Evolutionary conservation across 805 yeast species (phyloP).

Genomic region (Zygotorulaspora danielsina): DNA sequence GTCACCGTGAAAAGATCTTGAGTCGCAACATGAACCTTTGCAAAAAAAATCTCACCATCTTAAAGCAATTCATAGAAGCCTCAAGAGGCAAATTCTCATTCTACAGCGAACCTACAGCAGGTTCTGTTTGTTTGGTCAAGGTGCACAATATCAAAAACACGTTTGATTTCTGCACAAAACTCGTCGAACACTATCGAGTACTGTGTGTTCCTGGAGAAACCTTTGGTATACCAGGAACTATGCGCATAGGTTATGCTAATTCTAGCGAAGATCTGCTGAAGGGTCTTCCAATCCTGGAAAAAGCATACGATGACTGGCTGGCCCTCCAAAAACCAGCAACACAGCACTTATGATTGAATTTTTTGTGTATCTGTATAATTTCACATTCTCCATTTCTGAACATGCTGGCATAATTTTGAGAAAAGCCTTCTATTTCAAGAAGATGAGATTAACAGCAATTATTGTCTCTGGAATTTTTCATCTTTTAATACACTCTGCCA

Average conservation of each 20-base stretch:
- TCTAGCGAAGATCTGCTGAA: slow-evolving; percentile 33
- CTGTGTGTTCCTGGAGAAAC: slow-evolving; percentile 50
- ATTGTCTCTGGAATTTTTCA: too few relatives aligned
- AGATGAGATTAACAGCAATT: too few relatives aligned
- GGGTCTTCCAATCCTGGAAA: slow-evolving; percentile 34
- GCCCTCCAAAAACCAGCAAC: too few relatives aligned
- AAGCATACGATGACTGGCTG: slow-evolving; percentile 15
- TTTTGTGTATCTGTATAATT: too few relatives aligned
- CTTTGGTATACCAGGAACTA: slow-evolving; percentile 40
- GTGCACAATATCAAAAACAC: slow-evolving; percentile 36
- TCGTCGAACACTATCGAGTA: slow-evolving; percentile 36
- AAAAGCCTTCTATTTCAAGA: too few relatives aligned
- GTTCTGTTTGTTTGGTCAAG: slow-evolving; percentile 44
- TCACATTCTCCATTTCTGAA: too few relatives aligned
- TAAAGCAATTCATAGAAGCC: slow-evolving; percentile 36
- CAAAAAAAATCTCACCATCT: slow-evolving; percentile 34
- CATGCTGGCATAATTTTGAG: too few relatives aligned
- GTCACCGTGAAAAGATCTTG: slow-evolving; percentile 36
- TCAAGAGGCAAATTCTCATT: slow-evolving; percentile 37
- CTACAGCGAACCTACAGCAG: slow-evolving; percentile 43
- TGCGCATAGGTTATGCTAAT: slow-evolving; percentile 50
- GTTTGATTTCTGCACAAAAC: slow-evolving; percentile 32
- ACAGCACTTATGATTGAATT: too few relatives aligned
- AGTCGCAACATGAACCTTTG: slow-evolving; percentile 41
- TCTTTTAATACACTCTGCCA: too few relatives aligned